Conservation (phyloP, 2,329 filamentous ascomycete genomes). For the Fusarium sacchari region DNA sequence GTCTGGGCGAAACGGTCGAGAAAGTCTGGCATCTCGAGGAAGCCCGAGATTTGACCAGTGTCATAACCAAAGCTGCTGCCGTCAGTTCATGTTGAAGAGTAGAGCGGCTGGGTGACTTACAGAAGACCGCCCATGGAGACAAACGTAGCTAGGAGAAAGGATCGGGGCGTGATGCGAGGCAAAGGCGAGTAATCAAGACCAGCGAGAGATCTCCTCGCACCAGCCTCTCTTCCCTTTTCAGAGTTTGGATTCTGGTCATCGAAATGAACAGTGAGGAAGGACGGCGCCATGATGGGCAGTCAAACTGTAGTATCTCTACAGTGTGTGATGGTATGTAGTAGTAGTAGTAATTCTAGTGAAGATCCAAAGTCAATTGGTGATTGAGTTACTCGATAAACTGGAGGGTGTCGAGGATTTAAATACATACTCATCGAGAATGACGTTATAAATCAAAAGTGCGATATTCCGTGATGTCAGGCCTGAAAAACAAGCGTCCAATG, state of each 20-base stretch:
- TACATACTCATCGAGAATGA: not conserved
- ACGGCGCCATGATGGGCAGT: constrained; percentile 33
- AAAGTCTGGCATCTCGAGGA: constrained; percentile 68
- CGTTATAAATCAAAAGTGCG: not conserved
- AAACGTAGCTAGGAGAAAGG: constrained; percentile 52
- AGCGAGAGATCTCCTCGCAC: constrained; percentile 48
- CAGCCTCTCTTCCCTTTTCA: constrained; percentile 46
- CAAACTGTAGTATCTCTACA: not conserved
- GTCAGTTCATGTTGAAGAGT: not conserved
- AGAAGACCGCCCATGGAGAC: constrained; percentile 59
- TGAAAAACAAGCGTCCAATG: constrained; percentile 1
- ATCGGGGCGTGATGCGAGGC: constrained; percentile 51
- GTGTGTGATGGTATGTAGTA: not conserved
- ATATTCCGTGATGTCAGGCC: constrained; percentile 25
- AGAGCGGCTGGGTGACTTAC: constrained; percentile 38
- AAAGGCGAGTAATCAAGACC: constrained; percentile 58
- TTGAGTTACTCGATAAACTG: not conserved
- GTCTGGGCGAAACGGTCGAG: constrained; percentile 60
- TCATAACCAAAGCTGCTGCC: constrained; percentile 55
- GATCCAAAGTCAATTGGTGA: not conserved
- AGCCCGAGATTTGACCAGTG: constrained; percentile 65
- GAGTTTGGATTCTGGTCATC: constrained; percentile 55
- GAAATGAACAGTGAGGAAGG: constrained; percentile 49
- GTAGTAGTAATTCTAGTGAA: not conserved
- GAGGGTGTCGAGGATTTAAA: not conserved